A percentile compares a stretch with the other conserved stretches of the same genome.
These are phyloP conservation scores for Aureobasidium musti DNA, from an alignment of 2,329 filamentous ascomycete species.

Conservation along the genomic window DNA sequence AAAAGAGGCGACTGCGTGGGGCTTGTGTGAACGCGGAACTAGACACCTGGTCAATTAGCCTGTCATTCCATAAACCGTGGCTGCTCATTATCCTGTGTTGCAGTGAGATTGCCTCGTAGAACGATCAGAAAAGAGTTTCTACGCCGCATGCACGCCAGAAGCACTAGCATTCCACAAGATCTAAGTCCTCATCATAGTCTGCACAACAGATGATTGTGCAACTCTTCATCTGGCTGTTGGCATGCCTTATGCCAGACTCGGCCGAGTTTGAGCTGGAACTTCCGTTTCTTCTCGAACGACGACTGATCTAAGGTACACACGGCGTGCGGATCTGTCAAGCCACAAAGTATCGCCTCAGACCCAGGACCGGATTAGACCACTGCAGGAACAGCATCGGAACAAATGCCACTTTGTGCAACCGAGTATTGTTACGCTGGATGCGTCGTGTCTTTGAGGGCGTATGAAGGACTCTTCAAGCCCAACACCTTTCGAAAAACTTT, in stretches of 20 bases:
- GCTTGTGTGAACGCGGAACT: neutral
- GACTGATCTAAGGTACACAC: constrained; percentile 16
- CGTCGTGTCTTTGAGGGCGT: neutral
- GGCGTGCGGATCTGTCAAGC: constrained; percentile 25
- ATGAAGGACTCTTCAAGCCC: neutral
- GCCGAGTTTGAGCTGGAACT: constrained; percentile 9
- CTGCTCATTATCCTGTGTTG: constrained; percentile 12
- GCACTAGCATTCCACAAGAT: neutral
- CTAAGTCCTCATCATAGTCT: neutral
- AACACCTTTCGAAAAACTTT: neutral
- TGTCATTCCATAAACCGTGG: constrained; percentile 9
- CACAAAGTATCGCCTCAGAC: neutral
- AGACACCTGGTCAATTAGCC: constrained; percentile 1
- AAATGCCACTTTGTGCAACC: neutral
- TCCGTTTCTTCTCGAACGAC: constrained; percentile 26
- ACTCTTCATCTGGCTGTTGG: constrained; percentile 4
- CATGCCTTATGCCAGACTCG: constrained; percentile 20
- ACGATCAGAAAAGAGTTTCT: constrained; percentile 19
- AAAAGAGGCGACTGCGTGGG: neutral
- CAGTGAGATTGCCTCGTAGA: neutral
- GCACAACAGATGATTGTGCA: constrained; percentile 7
- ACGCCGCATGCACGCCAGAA: constrained; percentile 1
- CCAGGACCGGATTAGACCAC: constrained; percentile 21
- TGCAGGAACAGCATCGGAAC: constrained; percentile 25
- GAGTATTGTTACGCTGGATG: constrained; percentile 8